Conservation (phyloP, 2,329 filamentous ascomycete genomes). For the Lachnellula arida region DNA sequence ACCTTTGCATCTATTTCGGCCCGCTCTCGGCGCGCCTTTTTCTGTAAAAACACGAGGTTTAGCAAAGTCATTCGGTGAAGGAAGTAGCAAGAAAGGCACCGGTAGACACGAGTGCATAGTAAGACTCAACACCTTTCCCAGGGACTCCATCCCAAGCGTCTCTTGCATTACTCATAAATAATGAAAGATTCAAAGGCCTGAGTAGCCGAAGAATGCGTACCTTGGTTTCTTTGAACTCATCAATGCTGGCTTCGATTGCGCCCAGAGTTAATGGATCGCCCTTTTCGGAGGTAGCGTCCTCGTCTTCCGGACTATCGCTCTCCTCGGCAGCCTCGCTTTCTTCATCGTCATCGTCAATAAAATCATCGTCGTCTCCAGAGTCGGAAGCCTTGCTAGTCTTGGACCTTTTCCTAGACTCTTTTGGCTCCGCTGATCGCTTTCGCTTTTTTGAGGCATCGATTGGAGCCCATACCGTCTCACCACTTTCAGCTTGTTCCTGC, state of each 20-base stretch:
- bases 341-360: slow-evolving; percentile 29
- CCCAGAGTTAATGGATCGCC: slow-evolving; percentile 37
- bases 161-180: background rate
- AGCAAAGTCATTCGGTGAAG: background rate
- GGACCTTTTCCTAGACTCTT: slow-evolving; percentile 21
- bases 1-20: slow-evolving; percentile 32
- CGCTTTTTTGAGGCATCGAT: slow-evolving; percentile 36
- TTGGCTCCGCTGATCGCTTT: slow-evolving; percentile 31
- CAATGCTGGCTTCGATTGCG: slow-evolving; percentile 39
- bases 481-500: slow-evolving; percentile 35
- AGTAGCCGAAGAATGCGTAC: background rate
- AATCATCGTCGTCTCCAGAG: slow-evolving; percentile 26
- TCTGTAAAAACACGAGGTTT: slow-evolving; percentile 19
- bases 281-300: slow-evolving; percentile 15
- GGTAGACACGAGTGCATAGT: background rate
- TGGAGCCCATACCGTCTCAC: slow-evolving; percentile 39
- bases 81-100: background rate
- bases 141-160: background rate
- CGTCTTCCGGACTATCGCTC: slow-evolving; percentile 21
- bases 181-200: background rate
- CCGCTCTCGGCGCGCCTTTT: slow-evolving; percentile 33
- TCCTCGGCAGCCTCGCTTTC: slow-evolving; percentile 24
- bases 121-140: background rate
- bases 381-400: slow-evolving; percentile 7
- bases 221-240: slow-evolving; percentile 38